Evolutionary conservation across 805 yeast species (phyloP), one percentile per base, ranked within the genome.

Genomic region (Spathaspora passalidarum): DNA sequence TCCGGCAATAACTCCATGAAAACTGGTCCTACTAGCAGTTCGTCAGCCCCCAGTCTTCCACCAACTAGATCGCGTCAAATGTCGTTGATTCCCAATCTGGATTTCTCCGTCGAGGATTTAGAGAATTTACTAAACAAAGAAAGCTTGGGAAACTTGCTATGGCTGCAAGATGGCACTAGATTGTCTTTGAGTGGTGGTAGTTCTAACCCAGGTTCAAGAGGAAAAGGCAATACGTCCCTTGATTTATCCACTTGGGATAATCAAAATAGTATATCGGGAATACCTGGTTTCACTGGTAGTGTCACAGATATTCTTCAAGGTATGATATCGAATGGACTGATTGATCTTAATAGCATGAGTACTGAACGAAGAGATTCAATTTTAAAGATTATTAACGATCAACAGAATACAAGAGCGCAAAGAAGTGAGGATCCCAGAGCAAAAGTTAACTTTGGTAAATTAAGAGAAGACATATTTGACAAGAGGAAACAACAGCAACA

Each of bases 321-420:
- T 6, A 50, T 49, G 46, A 44, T 49, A 14, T 61, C 63, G 32
- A 68, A 63, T 48, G 73, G 72, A 4, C 64, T 68, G 36, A 61
- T 69, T 25, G 75, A 69, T 47, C 62, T 70, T 21, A 60, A 57
- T 46, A 63, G 61, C 40, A 69, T 69, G 70, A 67, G 66, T 48
- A 69, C 68, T 46, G 72, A 70, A 51, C 60, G 75, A 38, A 53
- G 75, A 45, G 70, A 68, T 45, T 67, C 73, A 2, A 63, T 72
- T 4, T 52, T 70, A 43, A 70, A 69, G 47, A 53, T 63, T 11
- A 56, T 71, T 25, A 68, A 53, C 49, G 74, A 68, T 44, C 70
- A 60, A 46, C 65, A 63, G 35, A 49, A 37, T 34, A 40, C 48
- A 13, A 36, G 53, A 40, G 44, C 23, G 40, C 49, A 49, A 45